Conservation (phyloP, 2,329 filamentous ascomycete species). For the Arachnopeziza araneosa region DNA sequence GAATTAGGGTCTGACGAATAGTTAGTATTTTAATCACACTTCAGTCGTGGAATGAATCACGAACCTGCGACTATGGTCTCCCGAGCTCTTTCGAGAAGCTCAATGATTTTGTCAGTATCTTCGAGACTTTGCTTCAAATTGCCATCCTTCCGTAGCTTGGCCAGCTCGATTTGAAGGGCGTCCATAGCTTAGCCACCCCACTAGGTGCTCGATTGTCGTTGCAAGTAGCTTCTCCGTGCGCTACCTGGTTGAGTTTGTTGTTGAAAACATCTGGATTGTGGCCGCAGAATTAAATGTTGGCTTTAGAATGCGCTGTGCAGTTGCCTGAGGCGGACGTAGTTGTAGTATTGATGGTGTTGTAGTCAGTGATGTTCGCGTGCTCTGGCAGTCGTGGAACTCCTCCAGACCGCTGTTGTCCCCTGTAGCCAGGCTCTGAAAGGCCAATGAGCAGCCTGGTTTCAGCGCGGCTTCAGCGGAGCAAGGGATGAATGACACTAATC, state of each 20-base stretch:
- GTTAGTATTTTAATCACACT: conserved; percentile 5
- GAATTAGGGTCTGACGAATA: conserved; percentile 55
- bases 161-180: conserved; percentile 27
- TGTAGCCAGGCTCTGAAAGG: conserved; percentile 1
- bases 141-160: conserved; percentile 27
- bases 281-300: background rate
- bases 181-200: conserved; percentile 28
- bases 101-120: conserved; percentile 79
- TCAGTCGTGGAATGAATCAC: background rate
- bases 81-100: conserved; percentile 67
- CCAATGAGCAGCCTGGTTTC: conserved; percentile 2
- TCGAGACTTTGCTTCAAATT: conserved; percentile 41
- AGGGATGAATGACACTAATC: background rate
- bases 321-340: background rate
- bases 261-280: conserved; percentile 7
- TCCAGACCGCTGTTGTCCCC: background rate
- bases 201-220: conserved; percentile 1
- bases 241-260: conserved; percentile 6
- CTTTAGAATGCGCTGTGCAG: too few relatives aligned
- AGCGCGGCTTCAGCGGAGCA: background rate
- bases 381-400: background rate
- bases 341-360: background rate
- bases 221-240: conserved; percentile 1
- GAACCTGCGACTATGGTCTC: conserved; percentile 67
- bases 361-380: conserved; percentile 8